phyloP scores from a whole-genome alignment of 352 stramenopile genomes.

The Phytophthora cactorum region DNA sequence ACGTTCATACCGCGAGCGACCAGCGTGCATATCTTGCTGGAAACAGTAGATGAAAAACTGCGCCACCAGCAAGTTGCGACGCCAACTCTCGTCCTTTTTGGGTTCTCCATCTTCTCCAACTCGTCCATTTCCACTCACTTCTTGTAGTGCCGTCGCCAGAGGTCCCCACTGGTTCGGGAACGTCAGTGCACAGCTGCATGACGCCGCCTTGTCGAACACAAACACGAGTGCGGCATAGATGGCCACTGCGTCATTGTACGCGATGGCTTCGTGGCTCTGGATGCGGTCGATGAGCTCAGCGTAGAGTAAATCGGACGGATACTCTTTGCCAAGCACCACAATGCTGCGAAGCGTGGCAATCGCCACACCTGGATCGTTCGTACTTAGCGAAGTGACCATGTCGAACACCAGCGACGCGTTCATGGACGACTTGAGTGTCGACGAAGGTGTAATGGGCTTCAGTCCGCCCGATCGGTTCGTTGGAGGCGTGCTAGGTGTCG shows the following conservation, averaged over 20 bases:
- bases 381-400: constrained; percentile 85
- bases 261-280: constrained; percentile 69
- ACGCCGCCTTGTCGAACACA: constrained; percentile 75
- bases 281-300: constrained; percentile 84
- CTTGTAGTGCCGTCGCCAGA: constrained; percentile 61
- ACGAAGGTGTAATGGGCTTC: constrained; percentile 74
- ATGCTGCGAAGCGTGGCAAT: constrained; percentile 80
- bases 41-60: constrained; percentile 89
- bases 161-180: constrained; percentile 81
- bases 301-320: constrained; percentile 82
- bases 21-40: constrained; percentile 67
- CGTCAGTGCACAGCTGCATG: constrained; percentile 63
- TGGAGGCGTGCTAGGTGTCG: constrained; percentile 22
- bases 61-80: constrained; percentile 72
- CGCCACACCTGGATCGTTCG: constrained; percentile 79
- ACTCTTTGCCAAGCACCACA: constrained; percentile 86
- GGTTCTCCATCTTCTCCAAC: constrained; percentile 35
- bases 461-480: constrained; percentile 21
- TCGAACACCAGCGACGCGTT: constrained; percentile 84
- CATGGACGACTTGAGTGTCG: constrained; percentile 70
- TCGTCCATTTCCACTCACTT: constrained; percentile 49
- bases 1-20: constrained; percentile 54
- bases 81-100: constrained; percentile 61
- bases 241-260: constrained; percentile 71
- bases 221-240: constrained; percentile 86